These are phyloP conservation scores for Clarkia xantiana DNA, from an alignment of 345 rosid species.

Conservation along the genomic window DNA sequence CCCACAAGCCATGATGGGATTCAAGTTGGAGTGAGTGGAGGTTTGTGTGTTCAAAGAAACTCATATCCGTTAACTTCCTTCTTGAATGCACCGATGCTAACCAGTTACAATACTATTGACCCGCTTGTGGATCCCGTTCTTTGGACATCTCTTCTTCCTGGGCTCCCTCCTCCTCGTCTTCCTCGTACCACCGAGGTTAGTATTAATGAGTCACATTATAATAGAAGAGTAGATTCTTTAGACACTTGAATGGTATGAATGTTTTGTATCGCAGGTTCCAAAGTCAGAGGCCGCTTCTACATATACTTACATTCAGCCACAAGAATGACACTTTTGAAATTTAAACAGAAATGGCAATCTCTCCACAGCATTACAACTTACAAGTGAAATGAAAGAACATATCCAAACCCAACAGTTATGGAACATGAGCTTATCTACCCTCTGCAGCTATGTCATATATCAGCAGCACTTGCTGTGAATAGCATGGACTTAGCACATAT, in stretches of 20 bases:
- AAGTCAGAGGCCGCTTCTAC: constrained; percentile 60
- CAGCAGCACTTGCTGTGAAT: too few relatives aligned
- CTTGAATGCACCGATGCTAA: constrained; percentile 70
- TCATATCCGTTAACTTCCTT: constrained; percentile 62
- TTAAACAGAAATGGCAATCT: too few relatives aligned
- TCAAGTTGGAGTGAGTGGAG: constrained; percentile 45
- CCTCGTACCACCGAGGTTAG: constrained; percentile 58
- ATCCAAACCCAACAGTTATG: too few relatives aligned
- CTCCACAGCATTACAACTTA: too few relatives aligned
- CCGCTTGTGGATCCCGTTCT: constrained; percentile 65
- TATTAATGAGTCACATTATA: too few relatives aligned
- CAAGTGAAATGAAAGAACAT: neutral
- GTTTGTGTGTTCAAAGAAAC: constrained; percentile 65
- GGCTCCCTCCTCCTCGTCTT: constrained; percentile 47
- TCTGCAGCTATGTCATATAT: too few relatives aligned
- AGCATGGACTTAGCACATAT: too few relatives aligned
- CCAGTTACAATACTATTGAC: constrained; percentile 64
- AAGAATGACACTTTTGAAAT: constrained; percentile 18
- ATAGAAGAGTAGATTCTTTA: too few relatives aligned
- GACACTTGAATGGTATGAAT: constrained; percentile 1
- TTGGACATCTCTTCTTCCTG: constrained; percentile 64
- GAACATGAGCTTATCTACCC: too few relatives aligned
- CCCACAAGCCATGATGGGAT: constrained; percentile 44
- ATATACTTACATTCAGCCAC: constrained; percentile 37
- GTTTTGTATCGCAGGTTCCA: constrained; percentile 32